Percentiles rank a stretch among this genome's conserved stretches.
These are phyloP conservation scores for Aethionema arabicum DNA, from an alignment of 345 rosid genomes.

Conservation along the genomic window DNA sequence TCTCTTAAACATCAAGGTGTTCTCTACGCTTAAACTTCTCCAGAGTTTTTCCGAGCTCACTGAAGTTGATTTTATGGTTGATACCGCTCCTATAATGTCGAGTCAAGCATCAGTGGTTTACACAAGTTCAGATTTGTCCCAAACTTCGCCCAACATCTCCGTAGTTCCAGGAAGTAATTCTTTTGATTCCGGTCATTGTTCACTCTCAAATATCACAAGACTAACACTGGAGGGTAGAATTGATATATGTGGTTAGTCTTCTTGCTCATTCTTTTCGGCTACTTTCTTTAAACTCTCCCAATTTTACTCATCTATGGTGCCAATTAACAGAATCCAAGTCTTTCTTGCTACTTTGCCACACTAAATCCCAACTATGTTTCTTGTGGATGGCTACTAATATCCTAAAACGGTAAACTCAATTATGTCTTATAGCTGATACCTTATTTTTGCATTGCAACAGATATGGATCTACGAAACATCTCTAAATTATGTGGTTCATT, in stretches of 20 bases:
- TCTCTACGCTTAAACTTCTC: slow-evolving; percentile 42
- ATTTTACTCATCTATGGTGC: slow-evolving; percentile 11
- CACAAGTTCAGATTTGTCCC: slow-evolving; percentile 38
- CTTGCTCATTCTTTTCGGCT: slow-evolving; percentile 9
- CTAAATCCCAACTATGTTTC: not conserved
- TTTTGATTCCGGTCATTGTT: slow-evolving; percentile 11
- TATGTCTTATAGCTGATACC: slow-evolving; percentile 17
- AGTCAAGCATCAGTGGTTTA: slow-evolving; percentile 45
- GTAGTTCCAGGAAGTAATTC: slow-evolving; percentile 23
- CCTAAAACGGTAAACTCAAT: not conserved
- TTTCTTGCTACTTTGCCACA: not conserved
- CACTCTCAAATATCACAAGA: slow-evolving; percentile 47
- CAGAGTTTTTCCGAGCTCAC: slow-evolving; percentile 44
- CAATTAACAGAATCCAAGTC: not conserved
- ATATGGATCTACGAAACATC: slow-evolving; percentile 51
- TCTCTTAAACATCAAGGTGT: slow-evolving; percentile 56
- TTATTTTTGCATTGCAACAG: slow-evolving; percentile 43
- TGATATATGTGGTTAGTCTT: slow-evolving; percentile 63
- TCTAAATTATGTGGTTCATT: slow-evolving; percentile 48
- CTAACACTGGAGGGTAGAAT: slow-evolving; percentile 75
- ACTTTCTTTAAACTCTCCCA: slow-evolving; percentile 8
- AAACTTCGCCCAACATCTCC: slow-evolving; percentile 32
- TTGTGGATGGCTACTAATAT: slow-evolving; percentile 9
- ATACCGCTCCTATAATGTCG: slow-evolving; percentile 49
- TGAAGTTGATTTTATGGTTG: slow-evolving; percentile 74